Evolutionary conservation across 164 flowering plant species (phyloP).

Genomic region (Dillenia suffruticosa): DNA sequence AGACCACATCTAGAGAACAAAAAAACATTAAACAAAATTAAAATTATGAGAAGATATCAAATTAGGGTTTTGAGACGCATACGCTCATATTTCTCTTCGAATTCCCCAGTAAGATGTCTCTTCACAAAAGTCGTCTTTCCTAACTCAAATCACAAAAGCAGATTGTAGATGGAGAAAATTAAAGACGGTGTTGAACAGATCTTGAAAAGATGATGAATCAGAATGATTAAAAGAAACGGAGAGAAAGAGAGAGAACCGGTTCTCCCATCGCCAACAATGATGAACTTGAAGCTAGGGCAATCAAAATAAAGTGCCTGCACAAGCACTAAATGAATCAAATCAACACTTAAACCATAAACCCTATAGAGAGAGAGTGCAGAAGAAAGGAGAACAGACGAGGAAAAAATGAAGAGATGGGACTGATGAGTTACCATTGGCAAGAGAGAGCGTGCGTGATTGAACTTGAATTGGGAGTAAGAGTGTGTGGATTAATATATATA

Average conservation of each 20-base stretch:
- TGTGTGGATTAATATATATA: too few relatives aligned
- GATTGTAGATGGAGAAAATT: too few relatives aligned
- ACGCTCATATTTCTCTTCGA: slow-evolving; percentile 6
- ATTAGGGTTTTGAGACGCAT: not conserved
- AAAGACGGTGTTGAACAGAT: too few relatives aligned
- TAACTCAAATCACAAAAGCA: not conserved
- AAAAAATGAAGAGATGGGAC: too few relatives aligned
- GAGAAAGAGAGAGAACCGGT: slow-evolving; percentile 3
- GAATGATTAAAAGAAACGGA: not conserved
- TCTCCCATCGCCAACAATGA: slow-evolving; percentile 28
- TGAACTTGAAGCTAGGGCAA: slow-evolving; percentile 28
- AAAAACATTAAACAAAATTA: too few relatives aligned
- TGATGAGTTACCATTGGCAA: too few relatives aligned
- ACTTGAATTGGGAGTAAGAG: too few relatives aligned
- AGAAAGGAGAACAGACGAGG: too few relatives aligned
- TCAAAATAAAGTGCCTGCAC: slow-evolving; percentile 7
- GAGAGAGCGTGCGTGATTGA: too few relatives aligned
- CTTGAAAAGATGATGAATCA: not conserved
- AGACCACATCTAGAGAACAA: too few relatives aligned
- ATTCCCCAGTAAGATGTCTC: slow-evolving; percentile 14
- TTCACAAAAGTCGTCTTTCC: slow-evolving; percentile 16
- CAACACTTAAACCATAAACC: not conserved
- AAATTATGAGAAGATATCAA: too few relatives aligned
- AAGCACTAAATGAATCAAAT: not conserved
- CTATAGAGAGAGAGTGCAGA: not conserved